Evolutionary conservation across 2,329 filamentous ascomycete species (phyloP).

Genomic region (Fusarium sp.): DNA sequence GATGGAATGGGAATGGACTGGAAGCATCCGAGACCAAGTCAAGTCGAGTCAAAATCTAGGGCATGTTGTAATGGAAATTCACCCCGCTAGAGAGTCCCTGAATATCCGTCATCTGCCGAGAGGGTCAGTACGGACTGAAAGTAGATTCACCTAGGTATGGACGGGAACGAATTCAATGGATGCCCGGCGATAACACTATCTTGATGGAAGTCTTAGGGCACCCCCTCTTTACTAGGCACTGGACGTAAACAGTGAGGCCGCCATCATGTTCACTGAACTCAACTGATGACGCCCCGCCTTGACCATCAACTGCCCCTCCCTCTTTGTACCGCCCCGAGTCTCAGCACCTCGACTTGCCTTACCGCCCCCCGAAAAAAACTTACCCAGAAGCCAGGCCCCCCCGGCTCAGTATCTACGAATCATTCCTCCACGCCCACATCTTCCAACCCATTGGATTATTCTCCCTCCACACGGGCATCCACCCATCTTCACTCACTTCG

Average conservation of each 20-base stretch:
- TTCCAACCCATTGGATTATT: constrained; percentile 20
- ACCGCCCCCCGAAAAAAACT: constrained; percentile 25
- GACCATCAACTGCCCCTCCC: constrained; percentile 28
- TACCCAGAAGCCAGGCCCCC: constrained; percentile 12
- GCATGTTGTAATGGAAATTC: background rate
- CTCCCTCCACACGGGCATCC: background rate
- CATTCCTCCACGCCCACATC: constrained; percentile 48
- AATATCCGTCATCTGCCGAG: constrained; percentile 23
- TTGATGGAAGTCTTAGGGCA: constrained; percentile 8
- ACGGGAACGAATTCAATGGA: constrained; percentile 12
- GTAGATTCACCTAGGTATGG: background rate
- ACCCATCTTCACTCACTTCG: constrained; percentile 30
- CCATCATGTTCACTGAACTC: constrained; percentile 12
- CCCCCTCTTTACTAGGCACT: constrained; percentile 1
- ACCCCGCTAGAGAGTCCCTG: constrained; percentile 28
- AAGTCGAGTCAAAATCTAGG: constrained; percentile 1
- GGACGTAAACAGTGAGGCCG: background rate
- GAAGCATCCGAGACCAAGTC: background rate
- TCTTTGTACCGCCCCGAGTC: constrained; percentile 21
- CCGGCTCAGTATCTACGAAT: constrained; percentile 47
- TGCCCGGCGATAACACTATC: background rate
- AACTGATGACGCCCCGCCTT: constrained; percentile 30
- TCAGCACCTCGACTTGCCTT: constrained; percentile 33
- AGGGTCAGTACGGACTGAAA: background rate
- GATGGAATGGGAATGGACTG: constrained; percentile 31